phyloP scores from a whole-genome alignment of 2,329 filamentous ascomycete genomes.

The Xylaria sp. region DNA sequence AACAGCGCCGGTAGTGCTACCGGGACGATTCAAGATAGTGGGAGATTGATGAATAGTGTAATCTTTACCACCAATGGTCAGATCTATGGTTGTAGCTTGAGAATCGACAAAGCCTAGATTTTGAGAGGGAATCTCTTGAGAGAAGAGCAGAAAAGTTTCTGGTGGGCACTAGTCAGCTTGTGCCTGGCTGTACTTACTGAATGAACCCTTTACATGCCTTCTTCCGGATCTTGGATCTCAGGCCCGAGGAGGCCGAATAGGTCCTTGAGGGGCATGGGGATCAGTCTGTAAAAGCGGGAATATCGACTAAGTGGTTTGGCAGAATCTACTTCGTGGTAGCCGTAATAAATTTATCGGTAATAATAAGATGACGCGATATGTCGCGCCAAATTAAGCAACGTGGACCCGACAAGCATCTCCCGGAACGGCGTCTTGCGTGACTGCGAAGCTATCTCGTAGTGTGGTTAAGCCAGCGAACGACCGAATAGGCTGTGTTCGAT shows the following conservation, averaged over 20 bases:
- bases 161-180: slow-evolving; percentile 21
- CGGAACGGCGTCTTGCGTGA: neutral
- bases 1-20: slow-evolving; percentile 81
- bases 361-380: slow-evolving; percentile 15
- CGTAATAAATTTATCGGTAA: slow-evolving; percentile 22
- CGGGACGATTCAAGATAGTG: slow-evolving; percentile 76
- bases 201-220: slow-evolving; percentile 37
- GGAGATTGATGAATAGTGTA: slow-evolving; percentile 86
- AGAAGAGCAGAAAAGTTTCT: slow-evolving; percentile 93
- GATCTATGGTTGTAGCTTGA: slow-evolving; percentile 70
- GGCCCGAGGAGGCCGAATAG: slow-evolving; percentile 43
- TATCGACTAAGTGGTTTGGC: slow-evolving; percentile 1
- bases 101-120: slow-evolving; percentile 89
- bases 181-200: slow-evolving; percentile 25
- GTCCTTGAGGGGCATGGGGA: slow-evolving; percentile 37
- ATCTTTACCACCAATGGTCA: slow-evolving; percentile 76
- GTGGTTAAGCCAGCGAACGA: neutral
- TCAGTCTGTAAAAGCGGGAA: neutral
- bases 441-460: neutral
- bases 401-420: slow-evolving; percentile 16
- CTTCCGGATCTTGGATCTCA: slow-evolving; percentile 51
- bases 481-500: neutral
- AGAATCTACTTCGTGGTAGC: slow-evolving; percentile 27
- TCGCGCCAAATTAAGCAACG: neutral
- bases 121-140: slow-evolving; percentile 76